Percentiles rank a stretch among this genome's conserved stretches.
Evolutionary conservation across 805 yeast genomes (phyloP).

Genomic region (Danielia reshetovae): DNA sequence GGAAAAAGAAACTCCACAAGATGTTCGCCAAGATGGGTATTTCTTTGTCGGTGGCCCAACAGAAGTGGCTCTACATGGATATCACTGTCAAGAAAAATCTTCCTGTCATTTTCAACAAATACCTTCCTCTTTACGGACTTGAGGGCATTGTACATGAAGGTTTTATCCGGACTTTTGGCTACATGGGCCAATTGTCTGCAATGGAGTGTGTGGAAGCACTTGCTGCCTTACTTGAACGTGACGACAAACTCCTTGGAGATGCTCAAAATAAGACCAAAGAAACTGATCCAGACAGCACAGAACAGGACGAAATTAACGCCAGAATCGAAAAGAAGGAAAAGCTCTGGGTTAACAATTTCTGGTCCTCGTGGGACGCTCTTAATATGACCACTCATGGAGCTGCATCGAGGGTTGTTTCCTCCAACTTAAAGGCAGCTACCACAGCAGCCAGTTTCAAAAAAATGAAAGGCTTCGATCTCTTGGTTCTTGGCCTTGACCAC

Average conservation of each 20-base stretch:
- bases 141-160: slow-evolving; percentile 84
- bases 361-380: slow-evolving; percentile 58
- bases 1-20: slow-evolving; percentile 79
- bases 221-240: slow-evolving; percentile 69
- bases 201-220: slow-evolving; percentile 90
- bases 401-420: slow-evolving; percentile 13
- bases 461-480: slow-evolving; percentile 45
- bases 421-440: slow-evolving; percentile 10
- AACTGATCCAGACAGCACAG: slow-evolving; percentile 9
- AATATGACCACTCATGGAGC: slow-evolving; percentile 25
- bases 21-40: slow-evolving; percentile 97
- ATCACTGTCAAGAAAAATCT: slow-evolving; percentile 70
- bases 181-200: slow-evolving; percentile 81
- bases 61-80: slow-evolving; percentile 90
- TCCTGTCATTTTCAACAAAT: slow-evolving; percentile 62
- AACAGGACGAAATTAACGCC: slow-evolving; percentile 22
- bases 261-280: slow-evolving; percentile 17
- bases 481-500: slow-evolving; percentile 68
- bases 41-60: slow-evolving; percentile 81
- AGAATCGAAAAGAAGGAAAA: slow-evolving; percentile 45
- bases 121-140: slow-evolving; percentile 71
- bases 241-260: slow-evolving; percentile 19
- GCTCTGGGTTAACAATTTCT: slow-evolving; percentile 69
- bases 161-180: slow-evolving; percentile 82
- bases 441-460: slow-evolving; percentile 19